A percentile compares a stretch with the other conserved stretches of the same genome.
phyloP scores from a whole-genome alignment of 2,329 filamentous ascomycete genomes.

The Claviceps fusiformis region DNA sequence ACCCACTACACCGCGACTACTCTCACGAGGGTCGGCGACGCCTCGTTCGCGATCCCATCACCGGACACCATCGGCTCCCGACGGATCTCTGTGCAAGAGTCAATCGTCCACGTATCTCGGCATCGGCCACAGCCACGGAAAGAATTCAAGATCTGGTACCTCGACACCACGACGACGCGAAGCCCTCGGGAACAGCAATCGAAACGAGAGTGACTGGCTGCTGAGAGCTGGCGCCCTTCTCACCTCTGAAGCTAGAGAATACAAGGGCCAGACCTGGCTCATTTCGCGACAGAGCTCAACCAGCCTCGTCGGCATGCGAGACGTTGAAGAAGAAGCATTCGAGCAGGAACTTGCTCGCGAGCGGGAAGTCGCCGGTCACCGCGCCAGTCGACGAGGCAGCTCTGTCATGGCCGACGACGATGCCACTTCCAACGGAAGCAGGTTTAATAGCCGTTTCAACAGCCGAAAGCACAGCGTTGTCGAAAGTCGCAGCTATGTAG shows the following conservation, averaged over 20 bases:
- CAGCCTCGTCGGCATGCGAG: constrained; percentile 38
- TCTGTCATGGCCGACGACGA: constrained; percentile 24
- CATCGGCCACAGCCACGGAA: constrained; percentile 5
- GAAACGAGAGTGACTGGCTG: constrained; percentile 49
- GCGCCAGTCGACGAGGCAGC: constrained; percentile 34
- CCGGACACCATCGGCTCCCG: constrained; percentile 24
- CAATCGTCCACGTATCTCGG: constrained; percentile 47
- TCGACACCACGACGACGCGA: constrained; percentile 23
- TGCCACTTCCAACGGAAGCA: constrained; percentile 27
- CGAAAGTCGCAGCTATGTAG: constrained; percentile 23
- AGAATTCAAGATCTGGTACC: constrained; percentile 15
- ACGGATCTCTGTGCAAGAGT: constrained; percentile 38
- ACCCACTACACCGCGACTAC: constrained; percentile 49
- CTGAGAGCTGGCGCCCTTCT: constrained; percentile 49
- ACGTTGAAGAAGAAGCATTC: constrained; percentile 38
- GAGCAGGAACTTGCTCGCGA: constrained; percentile 38
- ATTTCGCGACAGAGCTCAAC: constrained; percentile 52
- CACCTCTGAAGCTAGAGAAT: constrained; percentile 48
- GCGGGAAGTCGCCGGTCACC: constrained; percentile 33
- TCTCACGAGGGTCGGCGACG: constrained; percentile 40
- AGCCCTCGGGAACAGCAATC: constrained; percentile 20
- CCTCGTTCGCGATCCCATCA: constrained; percentile 32
- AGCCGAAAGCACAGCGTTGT: constrained; percentile 27
- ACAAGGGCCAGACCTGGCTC: constrained; percentile 57
- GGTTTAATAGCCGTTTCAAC: constrained; percentile 33